Percentiles rank a stretch among this genome's conserved stretches.
phyloP scores from a whole-genome alignment of 352 stramenopile genomes.

The Globisporangium orthogonon region DNA sequence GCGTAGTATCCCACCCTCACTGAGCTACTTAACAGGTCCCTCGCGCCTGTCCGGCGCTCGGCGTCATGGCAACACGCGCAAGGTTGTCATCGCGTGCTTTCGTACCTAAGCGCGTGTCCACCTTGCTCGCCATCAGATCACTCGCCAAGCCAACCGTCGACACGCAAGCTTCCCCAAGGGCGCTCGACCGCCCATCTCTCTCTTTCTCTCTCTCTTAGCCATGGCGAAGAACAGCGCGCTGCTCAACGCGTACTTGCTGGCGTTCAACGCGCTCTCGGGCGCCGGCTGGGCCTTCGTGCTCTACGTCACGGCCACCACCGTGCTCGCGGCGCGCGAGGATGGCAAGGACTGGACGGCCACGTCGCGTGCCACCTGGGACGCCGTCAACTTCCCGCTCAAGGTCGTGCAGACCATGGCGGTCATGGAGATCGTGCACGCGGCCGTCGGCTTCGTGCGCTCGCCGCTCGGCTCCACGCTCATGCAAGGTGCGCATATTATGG shows the following conservation, averaged over 20 bases:
- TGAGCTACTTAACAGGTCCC: not conserved
- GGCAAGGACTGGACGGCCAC: constrained; percentile 50
- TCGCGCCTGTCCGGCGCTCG: not conserved
- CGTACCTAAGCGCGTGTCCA: not conserved
- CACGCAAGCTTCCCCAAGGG: not conserved
- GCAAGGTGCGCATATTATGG: constrained; percentile 42
- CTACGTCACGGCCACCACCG: constrained; percentile 48
- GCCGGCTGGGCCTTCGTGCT: constrained; percentile 72
- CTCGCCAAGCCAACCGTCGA: not conserved
- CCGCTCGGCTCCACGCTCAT: constrained; percentile 91
- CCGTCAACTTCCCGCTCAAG: constrained; percentile 55
- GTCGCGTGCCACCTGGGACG: constrained; percentile 42
- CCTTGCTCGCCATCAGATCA: not conserved
- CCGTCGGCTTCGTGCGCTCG: constrained; percentile 93
- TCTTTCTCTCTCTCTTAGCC: not conserved
- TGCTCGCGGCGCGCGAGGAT: constrained; percentile 29
- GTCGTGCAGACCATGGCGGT: constrained; percentile 92
- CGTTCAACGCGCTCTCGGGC: constrained; percentile 65
- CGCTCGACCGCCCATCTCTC: not conserved
- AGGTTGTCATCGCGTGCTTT: not conserved
- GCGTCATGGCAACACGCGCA: not conserved
- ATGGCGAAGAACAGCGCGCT: constrained; percentile 62
- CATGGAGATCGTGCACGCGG: constrained; percentile 95
- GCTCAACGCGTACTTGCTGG: constrained; percentile 66
- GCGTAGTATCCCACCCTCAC: not conserved